Conservation (phyloP, 805 yeast genomes). For the Torulaspora delbrueckii region DNA sequence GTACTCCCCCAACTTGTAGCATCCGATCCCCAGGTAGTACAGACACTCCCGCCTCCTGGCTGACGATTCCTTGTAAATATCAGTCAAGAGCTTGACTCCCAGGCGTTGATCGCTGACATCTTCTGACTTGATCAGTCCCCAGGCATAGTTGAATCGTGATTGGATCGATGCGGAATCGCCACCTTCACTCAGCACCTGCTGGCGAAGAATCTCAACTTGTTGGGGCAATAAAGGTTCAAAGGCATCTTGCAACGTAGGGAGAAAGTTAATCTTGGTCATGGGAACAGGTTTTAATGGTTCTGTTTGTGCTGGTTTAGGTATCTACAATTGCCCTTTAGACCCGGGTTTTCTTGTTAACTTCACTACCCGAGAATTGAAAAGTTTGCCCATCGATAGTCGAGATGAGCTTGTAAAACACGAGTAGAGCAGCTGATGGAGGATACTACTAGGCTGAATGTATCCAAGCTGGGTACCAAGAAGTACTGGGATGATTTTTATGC, state of each 20-base stretch:
- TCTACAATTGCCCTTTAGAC: not conserved
- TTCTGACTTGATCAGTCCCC: constrained; percentile 84
- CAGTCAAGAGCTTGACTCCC: constrained; percentile 73
- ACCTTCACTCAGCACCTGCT: constrained; percentile 75
- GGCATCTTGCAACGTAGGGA: constrained; percentile 33
- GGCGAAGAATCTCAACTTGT: constrained; percentile 68
- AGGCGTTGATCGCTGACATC: constrained; percentile 60
- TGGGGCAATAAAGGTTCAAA: constrained; percentile 54
- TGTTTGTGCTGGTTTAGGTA: not conserved
- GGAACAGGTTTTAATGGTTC: not conserved
- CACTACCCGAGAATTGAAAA: constrained; percentile 1
- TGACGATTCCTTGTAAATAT: constrained; percentile 68
- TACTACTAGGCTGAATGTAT: constrained; percentile 54
- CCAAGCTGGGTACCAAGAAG: constrained; percentile 79
- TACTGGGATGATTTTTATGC: constrained; percentile 91
- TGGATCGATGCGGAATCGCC: constrained; percentile 71
- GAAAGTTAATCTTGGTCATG: constrained; percentile 27
- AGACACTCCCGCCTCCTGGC: constrained; percentile 83
- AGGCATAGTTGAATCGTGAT: constrained; percentile 87
- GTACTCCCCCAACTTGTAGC: constrained; percentile 83
- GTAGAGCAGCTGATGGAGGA: constrained; percentile 32
- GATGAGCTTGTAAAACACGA: not conserved
- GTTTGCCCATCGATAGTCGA: not conserved
- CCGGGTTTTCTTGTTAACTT: not conserved
- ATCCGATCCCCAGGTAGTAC: constrained; percentile 82